These are phyloP conservation scores for Lentinula detonsa DNA, from an alignment of 768 basidiomycete species.

Conservation along the genomic window DNA sequence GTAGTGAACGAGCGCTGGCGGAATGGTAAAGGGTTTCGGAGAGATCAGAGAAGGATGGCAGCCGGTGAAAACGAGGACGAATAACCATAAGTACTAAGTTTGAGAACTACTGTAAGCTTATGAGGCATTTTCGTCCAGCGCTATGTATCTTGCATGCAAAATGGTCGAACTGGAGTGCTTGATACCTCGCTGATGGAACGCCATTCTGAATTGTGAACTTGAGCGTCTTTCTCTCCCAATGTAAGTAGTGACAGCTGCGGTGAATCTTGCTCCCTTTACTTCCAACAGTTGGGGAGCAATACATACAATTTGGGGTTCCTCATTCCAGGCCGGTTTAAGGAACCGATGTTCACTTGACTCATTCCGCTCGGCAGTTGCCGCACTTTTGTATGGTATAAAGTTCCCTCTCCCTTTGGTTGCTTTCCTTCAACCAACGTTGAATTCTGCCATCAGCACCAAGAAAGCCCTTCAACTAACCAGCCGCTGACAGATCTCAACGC, in stretches of 20 bases:
- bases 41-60: constrained; percentile 28
- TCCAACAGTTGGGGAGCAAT: too few species aligned
- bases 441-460: background rate
- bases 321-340: background rate
- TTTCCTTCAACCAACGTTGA: background rate
- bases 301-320: too few species aligned
- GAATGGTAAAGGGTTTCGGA: constrained; percentile 52
- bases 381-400: background rate
- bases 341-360: background rate
- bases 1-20: constrained; percentile 78
- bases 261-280: too few species aligned
- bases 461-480: background rate
- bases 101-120: background rate
- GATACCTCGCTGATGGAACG: too few species aligned
- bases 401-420: background rate
- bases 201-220: too few species aligned
- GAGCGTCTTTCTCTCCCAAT: too few species aligned
- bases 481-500: constrained; percentile 4
- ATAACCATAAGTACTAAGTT: background rate
- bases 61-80: constrained; percentile 8
- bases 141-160: too few species aligned
- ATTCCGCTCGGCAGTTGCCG: background rate
- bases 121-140: background rate
- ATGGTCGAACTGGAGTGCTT: too few species aligned
- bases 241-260: too few species aligned